These are phyloP conservation scores for Choiromyces venosus DNA, from an alignment of 495 filamentous ascomycete species.

Conservation along the genomic window DNA sequence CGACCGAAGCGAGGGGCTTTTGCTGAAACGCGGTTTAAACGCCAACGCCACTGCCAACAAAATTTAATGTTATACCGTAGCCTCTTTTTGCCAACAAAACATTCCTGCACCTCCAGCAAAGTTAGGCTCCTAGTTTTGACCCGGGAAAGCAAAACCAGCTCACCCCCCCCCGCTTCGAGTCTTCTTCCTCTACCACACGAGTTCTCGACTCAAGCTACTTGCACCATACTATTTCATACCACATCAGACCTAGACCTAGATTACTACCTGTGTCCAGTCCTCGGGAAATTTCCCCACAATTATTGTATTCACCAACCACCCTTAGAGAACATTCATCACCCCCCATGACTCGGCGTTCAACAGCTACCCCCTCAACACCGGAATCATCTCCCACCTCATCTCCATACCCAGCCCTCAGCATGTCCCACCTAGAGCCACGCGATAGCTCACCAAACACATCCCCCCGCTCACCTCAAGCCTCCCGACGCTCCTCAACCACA, in stretches of 20 bases:
- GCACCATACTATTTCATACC: background rate
- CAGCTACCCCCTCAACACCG: background rate
- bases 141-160: background rate
- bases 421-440: background rate
- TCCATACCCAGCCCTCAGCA: background rate
- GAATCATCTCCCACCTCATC: background rate
- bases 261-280: background rate
- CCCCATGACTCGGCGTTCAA: background rate
- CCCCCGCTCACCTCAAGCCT: background rate
- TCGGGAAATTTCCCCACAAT: background rate
- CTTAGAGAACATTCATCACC: background rate
- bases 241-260: background rate
- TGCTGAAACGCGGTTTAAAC: background rate
- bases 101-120: background rate
- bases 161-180: background rate
- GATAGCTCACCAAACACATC: background rate
- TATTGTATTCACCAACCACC: background rate
- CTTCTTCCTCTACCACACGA: background rate
- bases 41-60: background rate
- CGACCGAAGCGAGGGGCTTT: background rate
- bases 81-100: constrained; percentile 3
- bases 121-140: background rate
- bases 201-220: background rate
- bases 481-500: background rate
- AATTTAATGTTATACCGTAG: background rate